Evolutionary conservation across 2,329 filamentous ascomycete species (phyloP).

Genomic region (Botrytis byssoidea): DNA sequence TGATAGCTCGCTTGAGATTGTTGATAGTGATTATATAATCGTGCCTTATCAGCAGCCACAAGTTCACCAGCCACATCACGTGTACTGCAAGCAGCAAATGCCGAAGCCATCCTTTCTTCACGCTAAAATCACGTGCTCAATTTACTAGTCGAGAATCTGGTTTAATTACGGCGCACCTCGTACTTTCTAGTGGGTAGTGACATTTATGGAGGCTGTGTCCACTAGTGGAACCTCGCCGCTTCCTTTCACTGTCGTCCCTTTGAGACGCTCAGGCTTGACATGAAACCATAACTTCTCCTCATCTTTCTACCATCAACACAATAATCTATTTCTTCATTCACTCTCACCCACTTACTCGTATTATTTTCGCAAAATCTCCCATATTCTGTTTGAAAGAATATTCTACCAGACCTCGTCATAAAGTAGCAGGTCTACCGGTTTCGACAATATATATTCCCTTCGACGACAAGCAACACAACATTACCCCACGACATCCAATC

Average conservation of each 20-base stretch:
- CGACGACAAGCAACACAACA: background rate
- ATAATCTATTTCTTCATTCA: background rate
- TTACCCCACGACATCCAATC: slow-evolving; percentile 6
- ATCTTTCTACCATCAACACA: slow-evolving; percentile 2
- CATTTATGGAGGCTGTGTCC: slow-evolving; percentile 2
- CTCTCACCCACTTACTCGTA: background rate
- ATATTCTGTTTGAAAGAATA: background rate
- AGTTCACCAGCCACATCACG: background rate
- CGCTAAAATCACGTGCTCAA: background rate
- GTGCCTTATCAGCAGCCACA: background rate
- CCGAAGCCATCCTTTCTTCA: background rate
- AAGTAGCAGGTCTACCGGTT: slow-evolving; percentile 7
- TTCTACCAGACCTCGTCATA: background rate
- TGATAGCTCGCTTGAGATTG: background rate
- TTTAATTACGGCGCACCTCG: background rate
- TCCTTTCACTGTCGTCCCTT: slow-evolving; percentile 3
- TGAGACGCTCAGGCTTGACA: background rate
- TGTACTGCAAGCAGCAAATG: background rate
- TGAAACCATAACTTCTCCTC: slow-evolving; percentile 2
- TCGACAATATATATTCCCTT: background rate
- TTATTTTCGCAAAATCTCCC: background rate
- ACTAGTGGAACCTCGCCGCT: background rate
- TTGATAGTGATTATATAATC: background rate
- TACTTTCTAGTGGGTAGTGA: background rate
- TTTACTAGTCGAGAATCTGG: background rate